phyloP scores from a whole-genome alignment of 495 filamentous ascomycete genomes.

The Daldinia concentrica region DNA sequence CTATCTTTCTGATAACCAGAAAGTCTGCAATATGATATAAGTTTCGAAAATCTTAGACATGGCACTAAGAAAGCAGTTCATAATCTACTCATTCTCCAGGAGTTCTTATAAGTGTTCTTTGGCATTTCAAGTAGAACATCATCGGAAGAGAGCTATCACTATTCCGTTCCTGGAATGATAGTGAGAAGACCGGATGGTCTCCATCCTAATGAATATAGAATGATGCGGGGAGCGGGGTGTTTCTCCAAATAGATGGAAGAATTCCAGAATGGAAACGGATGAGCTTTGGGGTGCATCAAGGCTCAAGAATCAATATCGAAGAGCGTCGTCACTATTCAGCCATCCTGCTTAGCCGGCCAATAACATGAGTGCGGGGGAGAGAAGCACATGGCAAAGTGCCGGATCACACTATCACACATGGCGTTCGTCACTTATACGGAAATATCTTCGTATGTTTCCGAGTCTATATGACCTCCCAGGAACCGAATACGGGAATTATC shows the following conservation, averaged over 20 bases:
- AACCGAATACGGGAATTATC: constrained; percentile 17
- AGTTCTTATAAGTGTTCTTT: constrained; percentile 15
- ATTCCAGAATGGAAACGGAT: constrained; percentile 16
- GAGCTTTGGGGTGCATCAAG: constrained; percentile 8
- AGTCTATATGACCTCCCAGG: constrained; percentile 9
- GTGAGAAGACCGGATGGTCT: constrained; percentile 33
- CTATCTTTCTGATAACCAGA: constrained; percentile 5
- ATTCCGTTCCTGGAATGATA: constrained; percentile 15
- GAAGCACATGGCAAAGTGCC: constrained; percentile 32
- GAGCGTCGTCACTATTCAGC: constrained; percentile 21
- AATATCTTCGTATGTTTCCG: constrained; percentile 19
- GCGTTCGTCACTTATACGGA: constrained; percentile 17
- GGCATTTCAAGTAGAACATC: constrained; percentile 13
- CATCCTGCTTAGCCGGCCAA: constrained; percentile 37
- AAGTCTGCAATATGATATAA: not conserved
- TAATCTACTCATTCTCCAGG: not conserved
- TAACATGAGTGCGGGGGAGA: constrained; percentile 18
- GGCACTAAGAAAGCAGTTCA: not conserved
- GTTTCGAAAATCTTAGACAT: not conserved
- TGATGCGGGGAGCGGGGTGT: constrained; percentile 22
- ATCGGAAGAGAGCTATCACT: constrained; percentile 18
- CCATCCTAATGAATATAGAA: constrained; percentile 41
- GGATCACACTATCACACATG: constrained; percentile 16
- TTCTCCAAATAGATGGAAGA: constrained; percentile 39
- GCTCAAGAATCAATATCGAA: constrained; percentile 17